These are phyloP conservation scores for Mycosphaerella sp. DNA, from an alignment of 2,329 filamentous ascomycete species.

Conservation along the genomic window DNA sequence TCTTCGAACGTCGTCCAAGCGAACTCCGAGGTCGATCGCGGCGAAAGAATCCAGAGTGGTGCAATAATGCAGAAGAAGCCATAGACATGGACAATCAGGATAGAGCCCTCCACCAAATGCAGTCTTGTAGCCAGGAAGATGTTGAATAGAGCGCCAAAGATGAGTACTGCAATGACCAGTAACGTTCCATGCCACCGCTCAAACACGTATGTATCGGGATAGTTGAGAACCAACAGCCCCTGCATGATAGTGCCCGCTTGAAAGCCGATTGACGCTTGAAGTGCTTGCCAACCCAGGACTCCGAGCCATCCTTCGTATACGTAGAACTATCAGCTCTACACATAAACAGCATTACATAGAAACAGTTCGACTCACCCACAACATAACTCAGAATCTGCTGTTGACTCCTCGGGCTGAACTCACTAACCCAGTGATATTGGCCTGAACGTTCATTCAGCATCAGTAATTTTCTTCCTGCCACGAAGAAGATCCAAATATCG, in stretches of 20 bases:
- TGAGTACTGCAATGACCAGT: constrained; percentile 28
- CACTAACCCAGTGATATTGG: constrained; percentile 23
- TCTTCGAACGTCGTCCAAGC: constrained; percentile 14
- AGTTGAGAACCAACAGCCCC: constrained; percentile 39
- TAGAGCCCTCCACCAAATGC: constrained; percentile 25
- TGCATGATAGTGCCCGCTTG: constrained; percentile 42
- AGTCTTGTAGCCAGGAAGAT: constrained; percentile 21
- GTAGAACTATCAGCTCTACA: no score
- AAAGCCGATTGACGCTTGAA: constrained; percentile 38
- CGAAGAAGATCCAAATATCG: neutral
- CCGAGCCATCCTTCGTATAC: constrained; percentile 35
- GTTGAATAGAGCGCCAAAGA: constrained; percentile 24
- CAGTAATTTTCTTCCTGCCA: neutral
- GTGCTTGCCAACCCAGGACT: constrained; percentile 36
- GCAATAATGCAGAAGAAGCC: constrained; percentile 23
- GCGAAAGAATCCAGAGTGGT: constrained; percentile 13
- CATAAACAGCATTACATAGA: no score
- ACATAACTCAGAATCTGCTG: constrained; percentile 3
- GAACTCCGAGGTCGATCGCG: constrained; percentile 18
- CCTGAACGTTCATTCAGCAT: neutral
- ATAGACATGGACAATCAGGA: constrained; percentile 32
- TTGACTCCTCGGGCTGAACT: neutral
- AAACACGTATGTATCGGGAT: constrained; percentile 35
- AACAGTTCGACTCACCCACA: constrained; percentile 1
- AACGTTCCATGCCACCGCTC: constrained; percentile 43